Evolutionary conservation across 2,329 filamentous ascomycete genomes (phyloP), one percentile per base, ranked within the genome.

Genomic region (Fonsecaea multimorphosa): DNA sequence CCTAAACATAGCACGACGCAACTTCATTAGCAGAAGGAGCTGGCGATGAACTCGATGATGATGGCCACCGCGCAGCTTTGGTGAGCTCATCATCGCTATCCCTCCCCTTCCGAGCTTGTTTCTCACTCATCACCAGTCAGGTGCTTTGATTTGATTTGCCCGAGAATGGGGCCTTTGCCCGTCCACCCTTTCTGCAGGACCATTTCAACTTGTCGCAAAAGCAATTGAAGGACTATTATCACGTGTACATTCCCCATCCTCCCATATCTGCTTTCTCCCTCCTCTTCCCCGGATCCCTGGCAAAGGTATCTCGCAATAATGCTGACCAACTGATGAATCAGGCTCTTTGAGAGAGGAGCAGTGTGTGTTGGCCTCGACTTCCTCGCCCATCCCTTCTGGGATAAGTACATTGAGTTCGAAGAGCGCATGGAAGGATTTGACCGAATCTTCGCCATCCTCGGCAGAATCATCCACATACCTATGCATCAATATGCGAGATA

Each of bases 401-500:
- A 99, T 78, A 98, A 97, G 80, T 99, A 97, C 75, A 87, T 99
- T 70, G 95, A 98, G 76, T 98, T 96, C 74, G 95, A 98, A 77
- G 93, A 97, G 76, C 90, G 93, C 1, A 84, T 94, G 68, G 93
- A 97, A 74, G 88, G 90, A 0, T 87, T 90, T 14, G 91, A 96
- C 69, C 92, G 88, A 73, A 91, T 97, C 61, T 96, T 96, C 72
- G 87, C 87, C 46, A 92, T 99, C 63, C 85, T 97, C 59, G 85
- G 85, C 67, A 91, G 93, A 61, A 86, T 97, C 63, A 91, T 97
- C 61, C 87, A 91, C 74, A 93, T 98, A 60, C 94, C 95, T 0
- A 92, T 97, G 87, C 93, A 98, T 75, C 93, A 97, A 76, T 98
- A 97, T 81, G 90, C 92, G 22, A 87, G 93, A 34, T 99, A 98